Base-by-base conservation (phyloP, 345 rosid genomes). In the Noccaea caerulescens region DNA sequence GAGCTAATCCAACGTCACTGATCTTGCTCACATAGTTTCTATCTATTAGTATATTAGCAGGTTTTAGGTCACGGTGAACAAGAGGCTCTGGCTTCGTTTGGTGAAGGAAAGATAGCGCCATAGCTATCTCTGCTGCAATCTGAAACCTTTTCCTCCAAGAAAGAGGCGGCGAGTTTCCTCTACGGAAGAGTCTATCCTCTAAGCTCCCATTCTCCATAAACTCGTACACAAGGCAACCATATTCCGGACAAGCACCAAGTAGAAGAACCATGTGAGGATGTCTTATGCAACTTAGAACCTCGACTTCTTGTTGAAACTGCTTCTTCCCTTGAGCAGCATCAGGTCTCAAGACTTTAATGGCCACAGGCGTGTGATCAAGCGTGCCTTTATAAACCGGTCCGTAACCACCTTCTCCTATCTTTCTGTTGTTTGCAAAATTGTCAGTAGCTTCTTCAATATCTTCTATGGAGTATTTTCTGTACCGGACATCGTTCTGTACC, bases 41-140 rank as follows among this genome's bases (percentile, higher is more conserved):
- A 80, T 93, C 97, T 63, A 93, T 20, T 49, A 93, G 96, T 77
- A 93, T 93, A 80, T 90, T 90, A 7, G 98, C 98, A 2, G 98
- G 98, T 73, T 93, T 93, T 32, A 93, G 85, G 66, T 90, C 98
- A 14, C 97, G 86, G 53, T 90, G 98, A 66, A 93, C 98, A 3
- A 93, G 81, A n/a, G 98, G 98, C 71, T 93, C 98, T 43, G 97
- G 97, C 81, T 90, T 93, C 25, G 98, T 81, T 77, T 93, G 97
- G 80, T 93, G 98, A 47, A 93, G 95, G 78, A 90, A 93, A 5
- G 92, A 76, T 72, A 93, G 90, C 44, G 91, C 89, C 4, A 93
- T 90, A 2, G 92, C 86, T 23, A 93, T 87, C 84, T 93, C 98
- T 7, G 93, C 80, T 8, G 96, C 87, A 70, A 90, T 84, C 66